phyloP scores from a whole-genome alignment of 495 filamentous ascomycete genomes.

The Lentithecium fluviatile region DNA sequence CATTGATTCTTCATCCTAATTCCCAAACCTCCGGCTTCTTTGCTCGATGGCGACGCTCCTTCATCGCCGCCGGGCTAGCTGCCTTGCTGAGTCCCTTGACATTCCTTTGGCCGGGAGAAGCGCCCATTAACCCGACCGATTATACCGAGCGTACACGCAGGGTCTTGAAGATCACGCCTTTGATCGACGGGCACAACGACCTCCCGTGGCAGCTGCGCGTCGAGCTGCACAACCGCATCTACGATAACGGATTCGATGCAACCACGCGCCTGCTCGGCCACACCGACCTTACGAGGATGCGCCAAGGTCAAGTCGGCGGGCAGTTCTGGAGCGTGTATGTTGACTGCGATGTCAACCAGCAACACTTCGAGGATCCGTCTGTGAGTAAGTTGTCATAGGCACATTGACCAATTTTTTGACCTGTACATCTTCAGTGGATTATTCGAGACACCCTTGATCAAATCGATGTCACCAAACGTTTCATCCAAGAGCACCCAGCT shows the following conservation, averaged over 20 bases:
- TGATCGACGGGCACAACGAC: constrained; percentile 44
- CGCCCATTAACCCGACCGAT: constrained; percentile 1
- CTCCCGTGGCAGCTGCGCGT: constrained; percentile 40
- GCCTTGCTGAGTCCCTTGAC: background rate
- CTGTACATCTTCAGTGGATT: constrained; percentile 18
- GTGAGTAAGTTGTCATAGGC: no score
- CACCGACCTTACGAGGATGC: constrained; percentile 22
- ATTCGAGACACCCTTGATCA: constrained; percentile 43
- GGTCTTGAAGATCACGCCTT: constrained; percentile 8
- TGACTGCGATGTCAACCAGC: constrained; percentile 18
- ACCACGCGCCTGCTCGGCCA: constrained; percentile 25
- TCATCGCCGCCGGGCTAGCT: background rate
- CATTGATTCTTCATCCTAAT: no score
- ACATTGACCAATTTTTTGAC: background rate
- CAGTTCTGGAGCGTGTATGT: constrained; percentile 46
- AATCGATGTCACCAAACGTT: constrained; percentile 39
- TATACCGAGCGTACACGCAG: constrained; percentile 1
- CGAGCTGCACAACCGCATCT: constrained; percentile 39
- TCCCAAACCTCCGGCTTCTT: no score
- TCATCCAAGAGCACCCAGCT: constrained; percentile 32
- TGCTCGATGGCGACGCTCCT: no score
- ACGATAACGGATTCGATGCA: constrained; percentile 16
- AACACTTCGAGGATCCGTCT: constrained; percentile 2
- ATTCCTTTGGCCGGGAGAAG: no score
- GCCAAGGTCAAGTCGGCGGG: constrained; percentile 18